A percentile compares a stretch with the other conserved stretches of the same genome.
Evolutionary conservation across 352 stramenopile species (phyloP).

Genomic region (Globisporangium cystogenes): DNA sequence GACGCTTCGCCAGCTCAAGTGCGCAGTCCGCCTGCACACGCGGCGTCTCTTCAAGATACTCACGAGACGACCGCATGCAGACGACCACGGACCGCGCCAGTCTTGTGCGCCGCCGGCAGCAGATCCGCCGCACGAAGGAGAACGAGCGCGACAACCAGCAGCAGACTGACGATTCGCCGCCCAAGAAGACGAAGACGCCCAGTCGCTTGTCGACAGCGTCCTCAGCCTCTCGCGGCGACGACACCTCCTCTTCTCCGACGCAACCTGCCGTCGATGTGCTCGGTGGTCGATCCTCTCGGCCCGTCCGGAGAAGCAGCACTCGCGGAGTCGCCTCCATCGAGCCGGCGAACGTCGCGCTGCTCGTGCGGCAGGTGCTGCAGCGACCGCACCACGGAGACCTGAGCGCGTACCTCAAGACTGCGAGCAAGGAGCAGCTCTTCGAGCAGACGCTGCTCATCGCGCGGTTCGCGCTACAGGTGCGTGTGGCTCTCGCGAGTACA

Average conservation of each 20-base stretch:
- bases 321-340: neutral
- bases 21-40: too few relatives aligned
- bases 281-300: neutral
- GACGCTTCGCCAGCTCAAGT: too few relatives aligned
- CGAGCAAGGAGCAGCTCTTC: slow-evolving; percentile 43
- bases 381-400: slow-evolving; percentile 32
- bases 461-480: slow-evolving; percentile 35
- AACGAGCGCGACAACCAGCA: slow-evolving; percentile 13
- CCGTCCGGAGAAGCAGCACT: neutral
- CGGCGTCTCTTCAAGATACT: neutral
- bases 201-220: neutral
- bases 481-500: too few relatives aligned
- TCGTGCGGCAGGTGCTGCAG: slow-evolving; percentile 50
- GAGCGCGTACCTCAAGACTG: slow-evolving; percentile 24
- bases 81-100: slow-evolving; percentile 20
- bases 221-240: neutral
- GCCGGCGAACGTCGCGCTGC: slow-evolving; percentile 25
- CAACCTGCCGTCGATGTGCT: neutral
- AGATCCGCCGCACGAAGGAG: slow-evolving; percentile 22
- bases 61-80: slow-evolving; percentile 4
- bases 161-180: neutral
- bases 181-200: neutral
- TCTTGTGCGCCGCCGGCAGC: slow-evolving; percentile 25
- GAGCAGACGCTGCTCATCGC: slow-evolving; percentile 37
- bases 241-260: neutral